phyloP scores from a whole-genome alignment of 2,329 filamentous ascomycete species.

The Pyrenophora seminiperda region DNA sequence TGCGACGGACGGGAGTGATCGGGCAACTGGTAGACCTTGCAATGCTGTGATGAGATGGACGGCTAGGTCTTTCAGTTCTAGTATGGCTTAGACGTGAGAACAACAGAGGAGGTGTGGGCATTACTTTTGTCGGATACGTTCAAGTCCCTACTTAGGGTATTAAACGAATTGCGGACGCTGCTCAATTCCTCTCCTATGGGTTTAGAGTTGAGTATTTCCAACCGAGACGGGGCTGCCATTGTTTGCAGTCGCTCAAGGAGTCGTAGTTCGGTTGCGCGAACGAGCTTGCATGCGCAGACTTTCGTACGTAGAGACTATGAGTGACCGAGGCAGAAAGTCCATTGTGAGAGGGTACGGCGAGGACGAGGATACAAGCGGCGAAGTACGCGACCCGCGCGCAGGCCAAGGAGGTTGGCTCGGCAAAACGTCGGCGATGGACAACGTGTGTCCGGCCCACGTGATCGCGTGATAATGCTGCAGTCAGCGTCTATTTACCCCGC shows the following conservation, averaged over 20 bases:
- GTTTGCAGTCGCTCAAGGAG: neutral
- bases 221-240: constrained; percentile 10
- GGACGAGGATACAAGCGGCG: neutral
- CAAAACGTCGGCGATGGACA: neutral
- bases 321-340: neutral
- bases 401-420: neutral
- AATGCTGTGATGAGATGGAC: neutral
- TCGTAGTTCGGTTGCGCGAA: too few species aligned
- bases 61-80: constrained; percentile 11
- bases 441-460: too few species aligned
- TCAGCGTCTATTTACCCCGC: too few species aligned
- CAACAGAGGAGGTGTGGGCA: constrained; percentile 5
- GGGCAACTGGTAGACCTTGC: neutral
- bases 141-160: neutral
- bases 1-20: neutral
- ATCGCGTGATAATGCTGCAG: too few species aligned
- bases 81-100: neutral
- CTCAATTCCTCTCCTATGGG: constrained; percentile 14
- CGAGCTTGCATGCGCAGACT: too few species aligned
- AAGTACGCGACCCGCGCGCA: neutral
- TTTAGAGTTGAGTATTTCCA: constrained; percentile 12
- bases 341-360: neutral
- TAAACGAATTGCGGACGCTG: constrained; percentile 9
- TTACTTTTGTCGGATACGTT: neutral
- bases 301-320: neutral